A percentile compares a stretch with the other conserved stretches of the same genome.
Evolutionary conservation across 78 protist genomes (phyloP).

Genomic region (Polysphondylium violaceum): DNA sequence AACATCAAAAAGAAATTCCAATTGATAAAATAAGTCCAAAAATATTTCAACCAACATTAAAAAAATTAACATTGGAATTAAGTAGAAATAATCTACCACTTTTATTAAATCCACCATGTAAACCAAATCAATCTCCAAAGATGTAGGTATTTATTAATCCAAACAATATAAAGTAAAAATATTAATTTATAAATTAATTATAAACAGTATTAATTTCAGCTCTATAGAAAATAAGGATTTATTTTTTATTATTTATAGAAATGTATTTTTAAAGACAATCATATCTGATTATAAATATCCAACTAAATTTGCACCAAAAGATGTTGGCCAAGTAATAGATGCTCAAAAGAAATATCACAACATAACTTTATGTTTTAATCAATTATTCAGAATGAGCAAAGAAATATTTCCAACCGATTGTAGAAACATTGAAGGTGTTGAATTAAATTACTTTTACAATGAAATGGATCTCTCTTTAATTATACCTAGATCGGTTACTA

Average conservation of each 20-base stretch:
- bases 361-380: neutral
- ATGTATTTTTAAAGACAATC: no score
- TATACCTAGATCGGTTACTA: neutral
- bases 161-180: no score
- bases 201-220: no score
- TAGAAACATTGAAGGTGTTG: neutral
- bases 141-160: neutral
- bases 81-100: neutral
- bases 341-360: no score
- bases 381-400: neutral
- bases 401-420: neutral
- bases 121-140: neutral
- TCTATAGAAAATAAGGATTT: neutral
- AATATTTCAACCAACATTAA: neutral
- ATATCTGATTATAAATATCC: neutral
- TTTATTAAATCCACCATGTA: neutral
- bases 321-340: neutral
- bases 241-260: neutral
- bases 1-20: no score
- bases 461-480: neutral
- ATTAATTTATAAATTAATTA: no score
- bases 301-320: neutral
- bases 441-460: neutral
- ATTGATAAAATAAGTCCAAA: no score
- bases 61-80: neutral